Conservation (phyloP, 176 grass and related monocot species). For the Oryza nivara region DNA sequence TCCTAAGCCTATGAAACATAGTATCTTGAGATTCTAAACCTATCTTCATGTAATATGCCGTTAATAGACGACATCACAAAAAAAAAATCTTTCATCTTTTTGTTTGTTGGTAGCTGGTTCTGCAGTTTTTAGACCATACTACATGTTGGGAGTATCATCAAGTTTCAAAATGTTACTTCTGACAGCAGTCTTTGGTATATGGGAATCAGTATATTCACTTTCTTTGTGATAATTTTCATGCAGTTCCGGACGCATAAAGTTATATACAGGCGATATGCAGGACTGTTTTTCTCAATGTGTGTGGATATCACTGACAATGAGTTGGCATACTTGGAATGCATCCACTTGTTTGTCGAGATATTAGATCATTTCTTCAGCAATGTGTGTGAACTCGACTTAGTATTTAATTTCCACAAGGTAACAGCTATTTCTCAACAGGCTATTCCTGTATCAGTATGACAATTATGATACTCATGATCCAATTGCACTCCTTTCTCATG, state of each 20-base stretch:
- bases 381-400: slow-evolving; percentile 96
- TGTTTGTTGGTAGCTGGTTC: slow-evolving; percentile 5
- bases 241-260: slow-evolving; percentile 93
- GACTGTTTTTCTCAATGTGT: slow-evolving; percentile 96
- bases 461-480: slow-evolving; percentile 3
- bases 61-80: neutral
- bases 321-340: slow-evolving; percentile 95
- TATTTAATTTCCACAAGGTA: slow-evolving; percentile 99
- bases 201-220: neutral
- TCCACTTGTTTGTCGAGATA: slow-evolving; percentile 99
- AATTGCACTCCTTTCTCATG: neutral
- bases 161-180: neutral
- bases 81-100: neutral
- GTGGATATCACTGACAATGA: slow-evolving; percentile 99
- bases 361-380: slow-evolving; percentile 99
- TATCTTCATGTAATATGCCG: neutral
- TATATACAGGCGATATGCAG: slow-evolving; percentile 99
- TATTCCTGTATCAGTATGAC: neutral
- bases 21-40: neutral
- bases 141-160: neutral
- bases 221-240: slow-evolving; percentile 12
- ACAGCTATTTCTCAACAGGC: neutral
- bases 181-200: slow-evolving; percentile 6
- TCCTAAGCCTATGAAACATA: neutral
- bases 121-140: neutral